phyloP scores from a whole-genome alignment of 2,329 filamentous ascomycete genomes.

The Sarocladiaceae sp. region DNA sequence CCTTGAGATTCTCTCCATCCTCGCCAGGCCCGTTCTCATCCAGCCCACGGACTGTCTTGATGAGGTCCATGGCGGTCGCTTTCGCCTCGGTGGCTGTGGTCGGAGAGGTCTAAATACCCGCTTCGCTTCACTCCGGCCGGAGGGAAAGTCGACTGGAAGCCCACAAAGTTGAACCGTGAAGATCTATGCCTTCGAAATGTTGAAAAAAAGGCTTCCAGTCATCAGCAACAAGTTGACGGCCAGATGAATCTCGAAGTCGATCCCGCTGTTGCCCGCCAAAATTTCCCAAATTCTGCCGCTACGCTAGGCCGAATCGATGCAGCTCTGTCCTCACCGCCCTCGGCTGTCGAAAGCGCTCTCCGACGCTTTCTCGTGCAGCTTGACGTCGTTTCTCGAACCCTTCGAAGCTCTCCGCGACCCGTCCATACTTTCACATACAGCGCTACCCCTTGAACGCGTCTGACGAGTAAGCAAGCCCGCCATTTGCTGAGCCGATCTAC shows the following conservation, averaged over 20 bases:
- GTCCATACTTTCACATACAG: neutral
- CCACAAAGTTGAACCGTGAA: too few relatives aligned
- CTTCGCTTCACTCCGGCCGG: too few relatives aligned
- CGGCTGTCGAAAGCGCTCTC: constrained; percentile 21
- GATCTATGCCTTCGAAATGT: too few relatives aligned
- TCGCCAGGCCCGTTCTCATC: constrained; percentile 43
- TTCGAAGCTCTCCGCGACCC: constrained; percentile 2
- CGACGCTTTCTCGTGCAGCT: constrained; percentile 29
- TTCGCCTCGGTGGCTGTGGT: neutral
- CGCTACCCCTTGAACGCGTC: constrained; percentile 15
- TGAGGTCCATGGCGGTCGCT: constrained; percentile 28
- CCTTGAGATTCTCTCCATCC: constrained; percentile 39
- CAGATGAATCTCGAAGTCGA: too few relatives aligned
- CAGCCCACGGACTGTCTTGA: constrained; percentile 48
- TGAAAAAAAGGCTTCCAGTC: too few relatives aligned
- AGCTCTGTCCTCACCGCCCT: constrained; percentile 36
- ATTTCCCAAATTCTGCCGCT: constrained; percentile 41
- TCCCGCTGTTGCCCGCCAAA: constrained; percentile 23
- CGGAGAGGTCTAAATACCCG: neutral
- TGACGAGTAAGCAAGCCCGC: neutral
- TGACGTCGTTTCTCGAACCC: constrained; percentile 7
- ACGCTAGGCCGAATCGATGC: constrained; percentile 18
- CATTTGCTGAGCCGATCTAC: too few relatives aligned
- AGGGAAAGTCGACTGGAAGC: too few relatives aligned
- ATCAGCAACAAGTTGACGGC: too few relatives aligned